Percentiles rank a stretch among this genome's conserved stretches.
phyloP scores from a whole-genome alignment of 495 filamentous ascomycete genomes.

The Tuber aestivum region DNA sequence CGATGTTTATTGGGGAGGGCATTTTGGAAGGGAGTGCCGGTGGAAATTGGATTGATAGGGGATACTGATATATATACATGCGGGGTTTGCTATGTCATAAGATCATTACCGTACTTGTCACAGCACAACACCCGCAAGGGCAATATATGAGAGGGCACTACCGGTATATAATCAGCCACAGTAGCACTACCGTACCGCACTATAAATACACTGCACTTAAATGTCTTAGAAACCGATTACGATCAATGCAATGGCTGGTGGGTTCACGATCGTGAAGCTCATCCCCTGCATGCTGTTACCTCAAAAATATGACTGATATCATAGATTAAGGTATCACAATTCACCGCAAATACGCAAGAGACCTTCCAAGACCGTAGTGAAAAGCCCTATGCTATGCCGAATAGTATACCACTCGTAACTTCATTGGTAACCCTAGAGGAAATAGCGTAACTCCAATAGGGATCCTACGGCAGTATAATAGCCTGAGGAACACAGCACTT shows the following conservation, averaged over 20 bases:
- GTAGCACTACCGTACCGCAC: background rate
- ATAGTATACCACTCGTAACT: background rate
- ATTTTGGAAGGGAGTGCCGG: background rate
- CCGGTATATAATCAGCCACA: background rate
- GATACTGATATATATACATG: background rate
- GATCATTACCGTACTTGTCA: background rate
- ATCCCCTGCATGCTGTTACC: background rate
- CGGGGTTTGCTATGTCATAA: background rate
- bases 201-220: background rate
- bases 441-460: background rate
- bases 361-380: background rate
- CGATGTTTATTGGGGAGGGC: slow-evolving; percentile 36
- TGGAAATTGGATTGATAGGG: background rate
- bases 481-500: background rate
- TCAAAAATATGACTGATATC: background rate
- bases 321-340: background rate
- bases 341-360: background rate
- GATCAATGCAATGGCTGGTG: background rate
- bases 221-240: background rate
- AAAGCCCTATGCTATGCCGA: no score
- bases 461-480: background rate
- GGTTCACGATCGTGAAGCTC: background rate
- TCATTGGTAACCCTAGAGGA: background rate
- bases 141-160: background rate
- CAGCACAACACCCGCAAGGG: background rate